Evolutionary conservation across 2,329 filamentous ascomycete species (phyloP), one percentile per base, ranked within the genome.

Genomic region (Colletotrichum salicis): DNA sequence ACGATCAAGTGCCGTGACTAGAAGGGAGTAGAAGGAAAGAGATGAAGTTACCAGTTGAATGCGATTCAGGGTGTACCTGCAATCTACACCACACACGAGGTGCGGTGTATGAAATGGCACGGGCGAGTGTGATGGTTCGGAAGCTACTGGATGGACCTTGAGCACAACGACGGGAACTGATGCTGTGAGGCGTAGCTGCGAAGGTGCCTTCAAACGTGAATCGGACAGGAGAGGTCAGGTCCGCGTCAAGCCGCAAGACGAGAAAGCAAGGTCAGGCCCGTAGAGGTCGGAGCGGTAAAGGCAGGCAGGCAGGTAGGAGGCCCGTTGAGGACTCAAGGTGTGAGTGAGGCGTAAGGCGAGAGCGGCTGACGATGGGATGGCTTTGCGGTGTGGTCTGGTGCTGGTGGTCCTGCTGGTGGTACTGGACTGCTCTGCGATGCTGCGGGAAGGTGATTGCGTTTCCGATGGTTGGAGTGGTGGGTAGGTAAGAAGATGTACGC

Each of bases 41-140:
- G 54, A 27, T 37, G 12, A 66, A 31, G 27, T 60, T 71, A 71
- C 69, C 69, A 69, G 33, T 45, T 27, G 35, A 69, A 22, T 48
- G 58, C 59, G 55, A 71, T 69, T 65, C 69, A 71, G 41, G 41
- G 65, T 59, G 58, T 71, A 66, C 52, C 69, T 45, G 45, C 48
- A 41, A 67, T 69, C 59, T 54, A 59, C 69, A 71, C 69, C 65
- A 71, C 69, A 71, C 69, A 60, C 59, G 55, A 60, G 48, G 69
- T 71, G 69, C 55, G 65, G 69, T 69, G 65, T 58, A 55, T 58
- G 41, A 68, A 31, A 51, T 64, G 51, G 51, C 31, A 37, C 22
- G 51, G 22, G 31, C 24, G 33, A 45, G 15, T 35, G 35, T 52
- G 41, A 48, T 62, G 58, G 27, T 22, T 24, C 41, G 19, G 19